phyloP scores from a whole-genome alignment of 768 basidiomycete genomes.

The Cubamyces lactineus region DNA sequence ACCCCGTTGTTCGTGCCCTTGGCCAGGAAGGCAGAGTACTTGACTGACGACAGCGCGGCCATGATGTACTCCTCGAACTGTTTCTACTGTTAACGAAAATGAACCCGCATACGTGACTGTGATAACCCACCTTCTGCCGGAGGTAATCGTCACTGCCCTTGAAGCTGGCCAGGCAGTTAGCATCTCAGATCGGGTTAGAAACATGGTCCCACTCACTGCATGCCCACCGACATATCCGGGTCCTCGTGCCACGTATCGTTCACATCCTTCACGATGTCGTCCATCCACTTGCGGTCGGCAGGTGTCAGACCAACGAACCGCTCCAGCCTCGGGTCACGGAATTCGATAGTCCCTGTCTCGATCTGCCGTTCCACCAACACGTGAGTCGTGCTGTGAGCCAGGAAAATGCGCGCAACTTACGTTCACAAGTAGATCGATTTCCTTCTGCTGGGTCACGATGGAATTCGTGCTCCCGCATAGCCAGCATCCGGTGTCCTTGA shows the following conservation, averaged over 20 bases:
- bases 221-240: conserved; percentile 53
- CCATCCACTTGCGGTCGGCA: conserved; percentile 97
- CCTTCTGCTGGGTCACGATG: conserved; percentile 91
- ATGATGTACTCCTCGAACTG: conserved; percentile 95
- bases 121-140: conserved; percentile 67
- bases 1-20: conserved; percentile 68
- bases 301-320: conserved; percentile 79
- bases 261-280: conserved; percentile 87
- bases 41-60: conserved; percentile 84
- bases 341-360: conserved; percentile 85
- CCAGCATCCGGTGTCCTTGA: conserved; percentile 81
- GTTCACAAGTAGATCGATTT: conserved; percentile 89
- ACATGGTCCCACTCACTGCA: conserved; percentile 60
- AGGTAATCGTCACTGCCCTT: conserved; percentile 97
- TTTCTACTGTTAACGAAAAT: background rate
- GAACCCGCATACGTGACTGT: background rate
- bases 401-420: conserved; percentile 44
- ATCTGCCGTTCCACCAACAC: conserved; percentile 51
- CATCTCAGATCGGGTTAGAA: background rate
- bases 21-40: conserved; percentile 83
- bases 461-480: conserved; percentile 95
- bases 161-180: conserved; percentile 54
- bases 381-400: background rate
- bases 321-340: conserved; percentile 81
- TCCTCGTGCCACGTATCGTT: conserved; percentile 79